phyloP scores from a whole-genome alignment of 192 early-diverging fungal genomes.

The Coemansia sp. region DNA sequence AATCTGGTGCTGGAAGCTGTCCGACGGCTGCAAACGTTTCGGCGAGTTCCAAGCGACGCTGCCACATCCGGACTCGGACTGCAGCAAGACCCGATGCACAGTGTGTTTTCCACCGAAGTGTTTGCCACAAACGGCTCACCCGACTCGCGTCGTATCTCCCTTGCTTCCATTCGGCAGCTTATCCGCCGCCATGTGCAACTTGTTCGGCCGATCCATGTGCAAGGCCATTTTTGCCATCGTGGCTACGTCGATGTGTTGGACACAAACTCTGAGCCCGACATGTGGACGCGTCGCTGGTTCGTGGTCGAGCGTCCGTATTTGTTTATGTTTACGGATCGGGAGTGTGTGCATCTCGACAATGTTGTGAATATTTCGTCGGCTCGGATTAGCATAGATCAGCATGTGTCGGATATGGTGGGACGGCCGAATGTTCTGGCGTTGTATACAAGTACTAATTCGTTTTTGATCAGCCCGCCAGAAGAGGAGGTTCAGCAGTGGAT shows the following conservation, averaged over 20 bases:
- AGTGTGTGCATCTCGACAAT: conserved; percentile 66
- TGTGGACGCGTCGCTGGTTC: conserved; percentile 78
- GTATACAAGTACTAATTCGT: conserved; percentile 41
- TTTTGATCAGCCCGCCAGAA: conserved; percentile 30
- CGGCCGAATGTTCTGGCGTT: conserved; percentile 30
- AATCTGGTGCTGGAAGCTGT: conserved; percentile 20
- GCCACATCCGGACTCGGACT: background rate
- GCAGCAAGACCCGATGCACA: conserved; percentile 33
- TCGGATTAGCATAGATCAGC: conserved; percentile 19
- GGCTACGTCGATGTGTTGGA: conserved; percentile 38
- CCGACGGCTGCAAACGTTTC: conserved; percentile 11
- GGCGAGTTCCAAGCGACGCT: conserved; percentile 8
- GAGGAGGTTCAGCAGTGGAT: conserved; percentile 46
- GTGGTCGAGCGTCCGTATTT: conserved; percentile 75
- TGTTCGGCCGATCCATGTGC: conserved; percentile 23
- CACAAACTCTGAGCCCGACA: conserved; percentile 39
- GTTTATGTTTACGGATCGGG: conserved; percentile 68
- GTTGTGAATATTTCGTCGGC: conserved; percentile 77
- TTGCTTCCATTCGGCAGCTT: conserved; percentile 16
- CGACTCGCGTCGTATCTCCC: background rate
- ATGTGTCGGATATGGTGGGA: conserved; percentile 38
- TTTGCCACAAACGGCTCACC: background rate
- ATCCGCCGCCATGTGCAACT: conserved; percentile 11
- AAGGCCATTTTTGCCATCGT: conserved; percentile 27
- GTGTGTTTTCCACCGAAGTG: background rate